These are phyloP conservation scores for Wickerhamomyces chambardii DNA, from an alignment of 805 yeast species.

Conservation along the genomic window DNA sequence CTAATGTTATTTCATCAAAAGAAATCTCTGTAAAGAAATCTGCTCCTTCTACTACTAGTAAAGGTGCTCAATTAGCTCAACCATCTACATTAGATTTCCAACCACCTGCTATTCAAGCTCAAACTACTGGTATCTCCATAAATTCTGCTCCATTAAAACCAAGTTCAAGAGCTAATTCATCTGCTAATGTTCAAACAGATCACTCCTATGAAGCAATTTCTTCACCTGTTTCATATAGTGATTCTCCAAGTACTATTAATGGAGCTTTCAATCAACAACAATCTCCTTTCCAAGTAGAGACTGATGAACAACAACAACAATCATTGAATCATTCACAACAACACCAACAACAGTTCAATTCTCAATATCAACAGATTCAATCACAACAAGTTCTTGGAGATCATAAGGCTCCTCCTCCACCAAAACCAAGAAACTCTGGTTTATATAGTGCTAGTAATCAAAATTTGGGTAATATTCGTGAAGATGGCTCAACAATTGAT, in stretches of 20 bases:
- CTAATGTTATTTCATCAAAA: neutral
- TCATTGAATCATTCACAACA: too few relatives aligned
- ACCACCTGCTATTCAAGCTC: neutral
- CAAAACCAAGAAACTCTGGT: slow-evolving; percentile 44
- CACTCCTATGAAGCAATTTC: slow-evolving; percentile 6
- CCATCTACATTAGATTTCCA: neutral
- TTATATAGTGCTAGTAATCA: too few relatives aligned
- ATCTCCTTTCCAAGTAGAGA: neutral
- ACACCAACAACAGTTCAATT: slow-evolving; percentile 6
- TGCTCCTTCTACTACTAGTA: too few relatives aligned
- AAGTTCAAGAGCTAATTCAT: slow-evolving; percentile 15
- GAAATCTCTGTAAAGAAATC: too few relatives aligned
- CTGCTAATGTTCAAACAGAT: too few relatives aligned
- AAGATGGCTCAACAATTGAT: too few relatives aligned
- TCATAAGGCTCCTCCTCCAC: slow-evolving; percentile 53
- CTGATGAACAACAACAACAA: slow-evolving; percentile 12
- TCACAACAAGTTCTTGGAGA: slow-evolving; percentile 27
- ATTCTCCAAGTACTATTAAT: neutral
- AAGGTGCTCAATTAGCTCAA: neutral
- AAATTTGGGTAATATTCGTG: slow-evolving; percentile 20
- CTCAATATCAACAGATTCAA: slow-evolving; percentile 8
- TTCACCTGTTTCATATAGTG: slow-evolving; percentile 8
- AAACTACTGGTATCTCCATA: slow-evolving; percentile 12
- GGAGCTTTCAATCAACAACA: neutral
- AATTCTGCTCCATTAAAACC: slow-evolving; percentile 27